Conservation (phyloP, 2,329 filamentous ascomycete species). For the Amylocarpus encephaloides region DNA sequence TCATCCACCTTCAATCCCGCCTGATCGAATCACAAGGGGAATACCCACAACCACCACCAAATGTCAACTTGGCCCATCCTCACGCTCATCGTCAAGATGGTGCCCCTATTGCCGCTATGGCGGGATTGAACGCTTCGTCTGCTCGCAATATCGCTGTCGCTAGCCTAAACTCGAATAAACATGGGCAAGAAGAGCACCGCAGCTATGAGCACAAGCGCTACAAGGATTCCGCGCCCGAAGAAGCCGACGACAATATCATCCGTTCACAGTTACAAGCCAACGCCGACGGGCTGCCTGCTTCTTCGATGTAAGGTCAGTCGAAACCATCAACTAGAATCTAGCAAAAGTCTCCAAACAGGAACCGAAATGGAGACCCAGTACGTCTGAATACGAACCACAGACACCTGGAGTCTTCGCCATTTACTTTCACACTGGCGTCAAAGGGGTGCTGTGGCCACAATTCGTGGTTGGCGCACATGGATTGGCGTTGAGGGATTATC, state of each 20-base stretch:
- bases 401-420: no score
- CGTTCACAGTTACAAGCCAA: constrained; percentile 43
- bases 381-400: no score
- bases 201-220: constrained; percentile 29
- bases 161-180: constrained; percentile 25
- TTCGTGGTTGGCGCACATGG: constrained; percentile 10
- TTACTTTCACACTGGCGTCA: no score
- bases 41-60: constrained; percentile 74
- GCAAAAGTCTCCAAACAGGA: no score
- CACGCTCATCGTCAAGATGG: constrained; percentile 23
- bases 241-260: constrained; percentile 48
- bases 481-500: background rate
- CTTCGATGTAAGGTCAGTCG: constrained; percentile 17
- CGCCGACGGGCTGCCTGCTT: constrained; percentile 24
- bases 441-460: background rate
- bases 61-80: constrained; percentile 62
- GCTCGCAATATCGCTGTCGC: constrained; percentile 32
- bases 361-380: no score
- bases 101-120: constrained; percentile 30
- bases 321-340: background rate
- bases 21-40: constrained; percentile 79
- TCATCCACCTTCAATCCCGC: constrained; percentile 81
- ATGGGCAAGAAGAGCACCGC: constrained; percentile 18
- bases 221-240: constrained; percentile 36
- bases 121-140: constrained; percentile 32